phyloP scores from a whole-genome alignment of 108 stramenopile genomes.

The Bacterosira constricta region DNA sequence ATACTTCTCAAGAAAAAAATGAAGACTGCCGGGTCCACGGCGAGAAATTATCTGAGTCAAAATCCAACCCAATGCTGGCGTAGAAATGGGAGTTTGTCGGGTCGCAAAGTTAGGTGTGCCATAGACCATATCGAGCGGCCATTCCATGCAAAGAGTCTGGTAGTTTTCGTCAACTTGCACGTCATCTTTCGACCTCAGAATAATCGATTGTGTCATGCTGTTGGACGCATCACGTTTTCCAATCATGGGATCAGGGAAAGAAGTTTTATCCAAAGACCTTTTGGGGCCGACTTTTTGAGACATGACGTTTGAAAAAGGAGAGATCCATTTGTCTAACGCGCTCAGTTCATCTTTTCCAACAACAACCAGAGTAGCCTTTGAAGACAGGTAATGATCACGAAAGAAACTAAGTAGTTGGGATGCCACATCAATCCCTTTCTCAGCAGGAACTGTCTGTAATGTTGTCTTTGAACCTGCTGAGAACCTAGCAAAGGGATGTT shows the following conservation, averaged over 20 bases:
- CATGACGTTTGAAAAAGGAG: slow-evolving; percentile 59
- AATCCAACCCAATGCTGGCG: slow-evolving; percentile 69
- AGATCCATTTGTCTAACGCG: slow-evolving; percentile 63
- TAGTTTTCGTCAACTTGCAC: slow-evolving; percentile 46
- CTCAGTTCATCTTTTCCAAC: slow-evolving; percentile 51
- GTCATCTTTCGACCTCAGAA: slow-evolving; percentile 56
- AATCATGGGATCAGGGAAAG: slow-evolving; percentile 19
- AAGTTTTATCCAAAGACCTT: neutral
- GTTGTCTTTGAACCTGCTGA: slow-evolving; percentile 63
- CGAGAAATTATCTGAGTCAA: slow-evolving; percentile 75
- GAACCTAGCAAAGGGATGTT: slow-evolving; percentile 74
- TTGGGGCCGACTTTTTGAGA: slow-evolving; percentile 32
- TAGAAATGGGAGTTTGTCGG: slow-evolving; percentile 43
- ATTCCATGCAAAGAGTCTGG: slow-evolving; percentile 69
- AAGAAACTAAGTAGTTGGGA: slow-evolving; percentile 60
- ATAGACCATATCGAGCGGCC: slow-evolving; percentile 66
- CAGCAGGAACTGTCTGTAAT: slow-evolving; percentile 50
- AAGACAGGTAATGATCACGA: slow-evolving; percentile 56
- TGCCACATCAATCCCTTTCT: slow-evolving; percentile 57
- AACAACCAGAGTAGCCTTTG: slow-evolving; percentile 69
- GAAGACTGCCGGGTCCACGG: slow-evolving; percentile 75
- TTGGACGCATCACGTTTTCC: neutral
- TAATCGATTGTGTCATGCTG: slow-evolving; percentile 40
- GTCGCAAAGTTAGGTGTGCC: neutral
- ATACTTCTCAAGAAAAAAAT: slow-evolving; percentile 55